Evolutionary conservation across 139 green algal species (phyloP).

Genomic region (Chlorella sp.): DNA sequence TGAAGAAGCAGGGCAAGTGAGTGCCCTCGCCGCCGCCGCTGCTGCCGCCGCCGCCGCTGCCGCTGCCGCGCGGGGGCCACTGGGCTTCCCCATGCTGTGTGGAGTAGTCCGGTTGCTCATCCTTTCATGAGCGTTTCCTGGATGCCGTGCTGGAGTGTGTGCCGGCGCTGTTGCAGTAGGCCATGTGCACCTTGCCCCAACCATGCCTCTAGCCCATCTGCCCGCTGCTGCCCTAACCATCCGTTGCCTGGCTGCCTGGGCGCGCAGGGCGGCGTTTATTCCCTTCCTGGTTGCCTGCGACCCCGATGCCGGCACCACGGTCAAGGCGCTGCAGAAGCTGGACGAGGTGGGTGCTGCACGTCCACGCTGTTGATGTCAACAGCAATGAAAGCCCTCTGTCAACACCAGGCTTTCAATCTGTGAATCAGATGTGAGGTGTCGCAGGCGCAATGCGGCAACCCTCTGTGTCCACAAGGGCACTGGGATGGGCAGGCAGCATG

Average conservation of each 20-base stretch:
- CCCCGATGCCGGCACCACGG: constrained; percentile 91
- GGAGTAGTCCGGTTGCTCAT: background rate
- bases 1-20: constrained; percentile 61
- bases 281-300: constrained; percentile 97
- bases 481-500: no score
- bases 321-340: constrained; percentile 76
- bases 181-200: background rate
- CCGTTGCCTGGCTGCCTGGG: background rate
- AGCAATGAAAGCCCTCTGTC: no score
- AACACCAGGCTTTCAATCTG: no score
- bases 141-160: background rate
- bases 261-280: constrained; percentile 86
- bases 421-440: no score
- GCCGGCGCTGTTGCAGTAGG: background rate
- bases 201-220: background rate
- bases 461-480: no score
- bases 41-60: background rate
- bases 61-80: no score
- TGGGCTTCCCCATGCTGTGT: background rate
- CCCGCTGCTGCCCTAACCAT: background rate
- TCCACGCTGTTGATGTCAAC: no score
- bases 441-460: no score
- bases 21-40: background rate
- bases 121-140: background rate
- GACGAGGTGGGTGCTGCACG: constrained; percentile 46